Base-by-base conservation (phyloP, 2,329 filamentous ascomycete genomes). In the Cladosporium sp. region DNA sequence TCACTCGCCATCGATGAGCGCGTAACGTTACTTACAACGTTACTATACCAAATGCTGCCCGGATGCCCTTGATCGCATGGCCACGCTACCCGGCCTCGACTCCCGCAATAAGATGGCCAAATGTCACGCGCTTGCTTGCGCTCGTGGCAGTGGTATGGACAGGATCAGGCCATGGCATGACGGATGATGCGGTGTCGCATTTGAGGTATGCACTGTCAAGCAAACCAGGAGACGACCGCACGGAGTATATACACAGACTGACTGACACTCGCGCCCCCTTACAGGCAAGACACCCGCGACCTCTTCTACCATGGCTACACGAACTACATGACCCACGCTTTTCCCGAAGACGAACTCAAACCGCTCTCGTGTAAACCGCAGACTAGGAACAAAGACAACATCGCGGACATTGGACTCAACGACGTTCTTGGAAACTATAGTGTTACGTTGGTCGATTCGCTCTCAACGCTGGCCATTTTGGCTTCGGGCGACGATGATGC, bases 261-360 rank as follows among this genome's bases (percentile, higher is more conserved):
- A 51, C 49, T 15, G 25, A 25, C 25, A 30, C n/a, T 25, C 5
- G 7, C 36, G 19, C 11, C 9, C 2, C 3, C n/a, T 20, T 51
- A 12, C 28, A 77, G 76, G 65, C 75, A 76, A 66, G 78, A 80
- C 63, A 79, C 79, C 25, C 67, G 71, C 59, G 82, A 90, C 66
- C 91, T 97, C 82, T 97, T 97, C 79, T 96, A 96, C 74, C 94
- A 99, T 80, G 94, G 94, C 61, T 97, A 87, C 78, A 87, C 92
- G 76, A 96, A 93, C 74, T 99, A 99, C 78, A 94, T 97, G 87
- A 77, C 84, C 64, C 82, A 96, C 74, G 94, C 92, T 59, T 99
- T 97, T 70, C 94, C 94, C 12, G 94, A 97, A 74, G 94, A 99
- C 70, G 94, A 94, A 84, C 80, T 99, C 59, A 89, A 90, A 47